Evolutionary conservation across 495 filamentous ascomycete genomes (phyloP), one percentile per base, ranked within the genome.

Genomic region (Hapsidospora chrysogenum): DNA sequence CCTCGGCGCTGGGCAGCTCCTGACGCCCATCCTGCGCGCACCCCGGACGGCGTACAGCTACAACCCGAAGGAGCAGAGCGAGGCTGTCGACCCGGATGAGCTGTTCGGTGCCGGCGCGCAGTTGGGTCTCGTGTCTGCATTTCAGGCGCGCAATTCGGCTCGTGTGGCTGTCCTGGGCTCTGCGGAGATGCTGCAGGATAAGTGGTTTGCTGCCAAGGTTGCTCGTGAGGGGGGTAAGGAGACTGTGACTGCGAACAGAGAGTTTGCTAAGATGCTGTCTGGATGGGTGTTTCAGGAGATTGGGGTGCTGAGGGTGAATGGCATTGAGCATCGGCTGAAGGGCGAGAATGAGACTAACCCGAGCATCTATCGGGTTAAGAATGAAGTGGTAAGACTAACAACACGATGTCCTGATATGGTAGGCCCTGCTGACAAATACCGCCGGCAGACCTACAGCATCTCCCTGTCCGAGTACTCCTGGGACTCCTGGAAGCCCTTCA

Each of bases 211-310:
- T 29, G 82, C 74, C 36, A 73, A 72, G 48, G 82, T 94, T 31
- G 74, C 79, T 61, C 54, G 60, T 21, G 64, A 67, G 16, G 64
- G 57, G 22, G 57, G 54, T 41, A 53, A 52, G 34, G 61, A 72
- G 37, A 59, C 61, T 31, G 57, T 62, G 44, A 85, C 79, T 3
- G 70, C 71, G 29, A 97, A 97, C 58, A 66, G 74, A 37, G 80
- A 80, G 19, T 96, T 97, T 49, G 82, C 80, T 11, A 78, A 78
- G 57, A 72, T 79, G 47, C 50, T 97, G 36, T 75, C 78, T 11
- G 75, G 64, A 11, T 97, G 92, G 92, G 78, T 85, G 0, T 97
- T 97, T 66, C 76, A 87, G 58, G 89, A 97, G 60, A 71, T 70
- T 36, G 89, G 89, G 43, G 83, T 97, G 9, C 57, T 96, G 41